Evolutionary conservation across 495 filamentous ascomycete genomes (phyloP).

Genomic region (Aspergillus haitiensis): DNA sequence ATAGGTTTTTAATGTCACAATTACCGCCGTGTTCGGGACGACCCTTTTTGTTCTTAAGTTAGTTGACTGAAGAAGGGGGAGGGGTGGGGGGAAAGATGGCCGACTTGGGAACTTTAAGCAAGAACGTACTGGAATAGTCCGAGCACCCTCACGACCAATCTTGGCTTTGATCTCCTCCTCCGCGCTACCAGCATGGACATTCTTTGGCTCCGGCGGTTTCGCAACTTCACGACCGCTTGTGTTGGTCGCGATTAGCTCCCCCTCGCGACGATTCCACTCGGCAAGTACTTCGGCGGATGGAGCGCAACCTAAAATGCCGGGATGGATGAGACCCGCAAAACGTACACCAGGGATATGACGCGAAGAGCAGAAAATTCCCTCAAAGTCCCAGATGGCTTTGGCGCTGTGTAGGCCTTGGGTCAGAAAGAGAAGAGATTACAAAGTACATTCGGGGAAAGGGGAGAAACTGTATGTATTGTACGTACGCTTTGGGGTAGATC

Average conservation of each 20-base stretch:
- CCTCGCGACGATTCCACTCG: conserved; percentile 81
- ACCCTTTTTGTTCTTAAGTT: conserved; percentile 30
- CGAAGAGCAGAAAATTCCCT: conserved; percentile 89
- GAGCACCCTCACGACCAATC: conserved; percentile 81
- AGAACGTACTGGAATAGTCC: conserved; percentile 71
- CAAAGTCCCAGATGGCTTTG: conserved; percentile 97
- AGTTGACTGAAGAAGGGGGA: not conserved
- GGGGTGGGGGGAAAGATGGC: not conserved
- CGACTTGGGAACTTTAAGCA: too few relatives aligned
- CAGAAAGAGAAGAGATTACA: not conserved
- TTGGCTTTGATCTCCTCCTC: conserved; percentile 62
- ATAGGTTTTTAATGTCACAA: conserved; percentile 90
- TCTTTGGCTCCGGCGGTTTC: conserved; percentile 68
- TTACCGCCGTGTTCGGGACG: conserved; percentile 61
- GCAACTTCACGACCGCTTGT: conserved; percentile 75
- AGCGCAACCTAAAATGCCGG: conserved; percentile 89
- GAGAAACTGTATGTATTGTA: not conserved
- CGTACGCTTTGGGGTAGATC: conserved; percentile 77
- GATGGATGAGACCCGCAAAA: conserved; percentile 91
- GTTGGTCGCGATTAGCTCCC: conserved; percentile 68
- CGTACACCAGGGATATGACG: conserved; percentile 88
- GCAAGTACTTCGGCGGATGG: conserved; percentile 69
- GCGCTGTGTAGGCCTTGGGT: conserved; percentile 48
- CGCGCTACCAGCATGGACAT: conserved; percentile 71
- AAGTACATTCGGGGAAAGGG: not conserved